Base-by-base conservation (phyloP, 352 stramenopile genomes). In the Albugo laibachii region DNA sequence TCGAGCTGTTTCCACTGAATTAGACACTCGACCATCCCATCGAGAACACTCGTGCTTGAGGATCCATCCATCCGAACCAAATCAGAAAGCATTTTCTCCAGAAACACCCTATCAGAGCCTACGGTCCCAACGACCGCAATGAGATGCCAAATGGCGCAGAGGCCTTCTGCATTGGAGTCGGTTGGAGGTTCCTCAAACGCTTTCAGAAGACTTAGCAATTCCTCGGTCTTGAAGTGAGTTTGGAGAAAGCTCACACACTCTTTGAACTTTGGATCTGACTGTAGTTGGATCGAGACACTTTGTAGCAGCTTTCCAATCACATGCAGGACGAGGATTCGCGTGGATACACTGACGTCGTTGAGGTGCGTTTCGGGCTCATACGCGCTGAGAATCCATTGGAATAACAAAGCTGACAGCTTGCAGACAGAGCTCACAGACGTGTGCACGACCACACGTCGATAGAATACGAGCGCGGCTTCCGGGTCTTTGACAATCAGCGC, bases 401-500 rank as follows among this genome's bases (percentile, higher is more conserved):
- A 65, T 24, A 92, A 50, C 3, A 92, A 57, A 0, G 75, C 78
- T 4, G 69, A 59, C 8, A 92, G 49, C 40, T 92, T 92, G 55
- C 78, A 92, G 11, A 92, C 69, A 3, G 75, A 86, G 10, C 75
- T 76, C 11, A 83, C 72, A 0, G 78, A 88, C 2, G 71, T 63
- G 35, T 84, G 69, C 12, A 87, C 66, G 13, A 69, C 65, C 11
- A 87, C 75, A 44, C 76, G 76, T 0, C 69, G 63, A 48, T 88
- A 92, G 46, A 92, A 92, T 6, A 87, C 70, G 58, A 87, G 70
- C 4, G 75, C 77, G 4, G 75, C 75, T 40, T 83, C 70, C 0
- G 75, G 72, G 45, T 86, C 72, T 51, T 92, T 87, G 47, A 80
- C 79, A 36, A 92, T 68, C 12, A 92, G 45, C 13, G 69, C 66